Base-by-base conservation (phyloP, 140 eudicot genomes). In the Flaveria floridana region DNA sequence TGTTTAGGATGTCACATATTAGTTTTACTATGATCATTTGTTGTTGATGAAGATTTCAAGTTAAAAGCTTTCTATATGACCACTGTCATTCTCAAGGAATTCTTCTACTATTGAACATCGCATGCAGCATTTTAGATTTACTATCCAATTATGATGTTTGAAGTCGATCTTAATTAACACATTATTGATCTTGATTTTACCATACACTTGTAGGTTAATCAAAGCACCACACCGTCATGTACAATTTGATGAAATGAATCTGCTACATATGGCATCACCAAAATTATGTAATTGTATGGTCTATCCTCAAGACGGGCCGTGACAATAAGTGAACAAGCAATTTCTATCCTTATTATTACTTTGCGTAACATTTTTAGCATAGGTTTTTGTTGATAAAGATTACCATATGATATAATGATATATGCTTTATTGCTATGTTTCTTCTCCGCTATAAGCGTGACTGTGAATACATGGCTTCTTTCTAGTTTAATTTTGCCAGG, bases 181-280 rank as follows among this genome's bases (percentile, higher is more conserved):
- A 26, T 63, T 46, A 57, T 46, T 34, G 72, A 64, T 47, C 53
- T 4, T 30, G n/a, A 8, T 58, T 26, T 62, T 28, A 37, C 72
- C 51, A 18, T 50, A 10, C 28, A 7, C 51, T 10, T 62, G 53
- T 64, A 75, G 65, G 66, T 65, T 65, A 19, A 18, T 42, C 3
- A 30, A 75, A 75, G 64, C 64, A 47, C 23, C 20, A 26, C 23
- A 23, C 25, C 68, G 7, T 12, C 15, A 3, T 9, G 2, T 72
- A 46, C 30, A 20, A 18, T 47, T 48, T 64, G 44, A 48, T 75
- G 72, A 50, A 62, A 25, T 16, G 65, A 26, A 75, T 62, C 34
- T 48, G 72, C 21, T 63, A 57, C 41, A n/a, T 71, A 52, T 71
- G 51, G 46, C 56, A 42, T 28, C 72, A 39, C 72, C 71, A 69